phyloP scores from a whole-genome alignment of 495 filamentous ascomycete species.

The Daldinia loculata region DNA sequence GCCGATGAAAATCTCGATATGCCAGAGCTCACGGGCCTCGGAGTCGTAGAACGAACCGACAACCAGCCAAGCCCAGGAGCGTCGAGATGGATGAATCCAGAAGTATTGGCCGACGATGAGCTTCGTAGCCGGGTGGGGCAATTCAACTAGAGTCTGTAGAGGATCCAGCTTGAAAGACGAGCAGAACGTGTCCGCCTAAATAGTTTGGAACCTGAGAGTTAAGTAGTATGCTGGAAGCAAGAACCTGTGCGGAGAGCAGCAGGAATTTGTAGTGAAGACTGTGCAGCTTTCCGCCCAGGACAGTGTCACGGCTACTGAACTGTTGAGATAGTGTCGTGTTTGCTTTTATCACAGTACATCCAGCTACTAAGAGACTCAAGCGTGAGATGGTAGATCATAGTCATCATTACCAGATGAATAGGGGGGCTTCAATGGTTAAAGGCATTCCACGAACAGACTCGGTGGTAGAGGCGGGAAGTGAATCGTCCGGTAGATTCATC shows the following conservation, averaged over 20 bases:
- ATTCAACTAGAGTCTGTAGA: slow-evolving; percentile 7
- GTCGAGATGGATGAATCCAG: slow-evolving; percentile 28
- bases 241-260: not conserved
- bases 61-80: slow-evolving; percentile 45
- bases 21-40: slow-evolving; percentile 39
- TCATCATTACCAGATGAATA: not conserved
- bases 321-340: slow-evolving; percentile 2
- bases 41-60: slow-evolving; percentile 47
- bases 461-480: not conserved
- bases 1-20: slow-evolving; percentile 38
- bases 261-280: not conserved
- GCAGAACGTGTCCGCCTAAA: not conserved
- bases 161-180: slow-evolving; percentile 40
- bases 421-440: not conserved
- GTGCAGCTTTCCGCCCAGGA: not conserved
- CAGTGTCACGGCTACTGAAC: not conserved
- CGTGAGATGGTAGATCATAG: not conserved
- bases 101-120: slow-evolving; percentile 38
- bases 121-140: slow-evolving; percentile 46
- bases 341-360: slow-evolving; percentile 6
- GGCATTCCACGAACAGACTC: not conserved
- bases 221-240: not conserved
- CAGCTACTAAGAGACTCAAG: not conserved
- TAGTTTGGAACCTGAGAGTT: not conserved
- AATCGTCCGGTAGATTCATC: not conserved